phyloP scores from a whole-genome alignment of 306 rosid species.

The Abrus pulchellus region DNA sequence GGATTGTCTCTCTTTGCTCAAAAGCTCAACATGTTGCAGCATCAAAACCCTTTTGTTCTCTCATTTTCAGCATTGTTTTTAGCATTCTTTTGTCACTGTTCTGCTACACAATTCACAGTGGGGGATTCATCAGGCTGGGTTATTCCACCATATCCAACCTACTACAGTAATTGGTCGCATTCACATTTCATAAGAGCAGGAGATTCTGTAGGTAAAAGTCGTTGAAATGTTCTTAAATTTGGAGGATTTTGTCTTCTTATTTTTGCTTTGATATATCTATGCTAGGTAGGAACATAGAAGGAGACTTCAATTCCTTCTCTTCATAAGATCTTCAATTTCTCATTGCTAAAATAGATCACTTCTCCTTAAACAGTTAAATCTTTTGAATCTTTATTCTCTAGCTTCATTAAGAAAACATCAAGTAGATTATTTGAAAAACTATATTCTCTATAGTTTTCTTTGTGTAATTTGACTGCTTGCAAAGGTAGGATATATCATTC shows the following conservation, averaged over 20 bases:
- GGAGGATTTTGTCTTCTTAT: background rate
- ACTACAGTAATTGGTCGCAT: constrained; percentile 51
- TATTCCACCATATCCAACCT: constrained; percentile 56
- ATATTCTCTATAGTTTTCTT: background rate
- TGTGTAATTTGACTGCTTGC: background rate
- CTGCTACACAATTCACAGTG: constrained; percentile 45
- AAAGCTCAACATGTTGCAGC: constrained; percentile 47
- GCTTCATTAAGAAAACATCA: background rate
- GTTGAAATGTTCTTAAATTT: constrained; percentile 19
- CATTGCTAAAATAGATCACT: background rate
- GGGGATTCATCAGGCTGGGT: constrained; percentile 59
- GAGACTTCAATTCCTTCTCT: constrained; percentile 16
- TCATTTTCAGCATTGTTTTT: constrained; percentile 45
- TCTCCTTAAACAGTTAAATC: background rate
- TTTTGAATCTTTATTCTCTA: constrained; percentile 16
- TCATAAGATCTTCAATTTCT: constrained; percentile 3
- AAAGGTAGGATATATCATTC: background rate
- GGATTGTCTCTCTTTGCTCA: background rate
- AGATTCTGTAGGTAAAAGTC: constrained; percentile 52
- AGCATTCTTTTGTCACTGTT: constrained; percentile 44
- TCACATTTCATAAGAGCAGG: constrained; percentile 46
- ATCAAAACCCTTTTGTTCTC: constrained; percentile 38
- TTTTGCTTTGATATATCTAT: constrained; percentile 41
- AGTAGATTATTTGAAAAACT: background rate
- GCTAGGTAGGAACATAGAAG: constrained; percentile 5